Evolutionary conservation across 1,139 yeast genomes (phyloP).

Genomic region (Saccharomyces hybrid): DNA sequence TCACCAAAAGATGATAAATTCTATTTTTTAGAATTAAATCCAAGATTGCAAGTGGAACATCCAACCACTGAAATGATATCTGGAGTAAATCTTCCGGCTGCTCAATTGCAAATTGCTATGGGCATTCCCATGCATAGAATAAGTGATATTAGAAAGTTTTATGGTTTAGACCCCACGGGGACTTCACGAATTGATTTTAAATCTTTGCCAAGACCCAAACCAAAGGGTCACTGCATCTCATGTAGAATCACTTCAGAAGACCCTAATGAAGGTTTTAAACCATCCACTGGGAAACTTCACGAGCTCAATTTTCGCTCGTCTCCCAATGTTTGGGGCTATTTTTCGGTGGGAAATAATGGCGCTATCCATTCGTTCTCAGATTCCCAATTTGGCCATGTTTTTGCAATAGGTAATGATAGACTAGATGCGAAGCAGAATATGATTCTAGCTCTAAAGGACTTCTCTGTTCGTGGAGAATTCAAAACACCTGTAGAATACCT

Average conservation of each 20-base stretch:
- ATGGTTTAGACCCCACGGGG: not conserved
- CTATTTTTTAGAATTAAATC: too few species aligned
- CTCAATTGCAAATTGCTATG: too few species aligned
- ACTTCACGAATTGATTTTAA: conserved; percentile 84
- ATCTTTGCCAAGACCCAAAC: conserved; percentile 86
- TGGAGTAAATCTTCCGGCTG: too few species aligned
- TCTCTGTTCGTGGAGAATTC: conserved; percentile 95
- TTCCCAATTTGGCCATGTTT: conserved; percentile 96
- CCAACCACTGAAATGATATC: too few species aligned
- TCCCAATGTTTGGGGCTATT: conserved; percentile 98
- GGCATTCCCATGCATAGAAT: too few species aligned
- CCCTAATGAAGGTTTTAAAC: conserved; percentile 78
- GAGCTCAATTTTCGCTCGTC: conserved; percentile 95
- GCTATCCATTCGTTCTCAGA: conserved; percentile 96
- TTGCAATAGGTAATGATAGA: conserved; percentile 97
- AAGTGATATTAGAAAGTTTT: too few species aligned
- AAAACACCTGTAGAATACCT: conserved; percentile 95
- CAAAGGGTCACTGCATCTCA: conserved; percentile 97
- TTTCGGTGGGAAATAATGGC: conserved; percentile 95
- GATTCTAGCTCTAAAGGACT: conserved; percentile 96
- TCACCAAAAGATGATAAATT: conserved; percentile 59
- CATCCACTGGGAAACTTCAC: conserved; percentile 93
- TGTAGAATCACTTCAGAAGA: conserved; percentile 70
- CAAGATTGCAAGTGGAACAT: too few species aligned
- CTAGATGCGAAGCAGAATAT: conserved; percentile 96